Conservation (phyloP, 106 monocot species). For the Alisma plantagoaquatica region DNA sequence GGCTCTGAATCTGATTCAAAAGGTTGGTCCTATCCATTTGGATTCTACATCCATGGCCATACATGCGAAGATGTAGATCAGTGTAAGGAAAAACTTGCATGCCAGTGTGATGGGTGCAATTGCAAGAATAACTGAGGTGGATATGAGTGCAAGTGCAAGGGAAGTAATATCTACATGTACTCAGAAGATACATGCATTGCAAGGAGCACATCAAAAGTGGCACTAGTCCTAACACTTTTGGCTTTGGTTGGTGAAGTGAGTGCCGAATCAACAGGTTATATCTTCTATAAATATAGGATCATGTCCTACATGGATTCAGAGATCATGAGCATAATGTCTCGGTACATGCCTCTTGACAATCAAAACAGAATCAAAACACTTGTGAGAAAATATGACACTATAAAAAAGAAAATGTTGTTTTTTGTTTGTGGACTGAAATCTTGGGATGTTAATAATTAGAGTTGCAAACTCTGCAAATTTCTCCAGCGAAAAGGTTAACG, state of each 20-base stretch:
- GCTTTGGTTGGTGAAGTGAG: slow-evolving; percentile 46
- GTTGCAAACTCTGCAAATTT: too few relatives aligned
- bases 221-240: slow-evolving; percentile 43
- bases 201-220: slow-evolving; percentile 35
- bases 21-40: slow-evolving; percentile 70
- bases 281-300: slow-evolving; percentile 95
- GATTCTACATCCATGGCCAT: slow-evolving; percentile 63
- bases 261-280: slow-evolving; percentile 51
- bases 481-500: too few relatives aligned
- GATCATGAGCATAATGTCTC: slow-evolving; percentile 78
- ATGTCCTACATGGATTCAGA: slow-evolving; percentile 88
- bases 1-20: slow-evolving; percentile 43
- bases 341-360: slow-evolving; percentile 84
- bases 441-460: too few relatives aligned
- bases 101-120: slow-evolving; percentile 67
- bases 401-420: too few relatives aligned
- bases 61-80: slow-evolving; percentile 81
- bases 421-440: too few relatives aligned
- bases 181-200: slow-evolving; percentile 79
- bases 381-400: slow-evolving; percentile 32
- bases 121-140: slow-evolving; percentile 95
- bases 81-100: slow-evolving; percentile 69
- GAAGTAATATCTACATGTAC: slow-evolving; percentile 53
- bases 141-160: slow-evolving; percentile 86
- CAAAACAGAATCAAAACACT: slow-evolving; percentile 33